A percentile compares a stretch with the other conserved stretches of the same genome.
Conservation (phyloP, 306 rosid species). For the Cercis canadensis region DNA sequence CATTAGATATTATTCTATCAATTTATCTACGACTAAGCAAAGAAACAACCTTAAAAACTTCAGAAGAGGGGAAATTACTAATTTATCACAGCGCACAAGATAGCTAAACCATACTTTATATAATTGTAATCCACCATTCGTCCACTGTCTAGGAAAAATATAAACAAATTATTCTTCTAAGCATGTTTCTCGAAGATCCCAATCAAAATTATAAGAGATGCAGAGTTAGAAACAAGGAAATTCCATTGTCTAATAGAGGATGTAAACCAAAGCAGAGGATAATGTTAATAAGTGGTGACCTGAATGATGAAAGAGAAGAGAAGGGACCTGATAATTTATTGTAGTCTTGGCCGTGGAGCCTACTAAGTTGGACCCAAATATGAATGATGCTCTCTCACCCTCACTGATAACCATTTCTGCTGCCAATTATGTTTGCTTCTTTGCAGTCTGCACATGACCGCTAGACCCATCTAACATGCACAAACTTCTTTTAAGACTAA, state of each 20-base stretch:
- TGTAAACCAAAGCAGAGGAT: constrained; percentile 44
- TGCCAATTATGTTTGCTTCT: constrained; percentile 42
- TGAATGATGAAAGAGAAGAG: constrained; percentile 17
- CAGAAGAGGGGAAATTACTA: no score
- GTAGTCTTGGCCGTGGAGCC: constrained; percentile 39
- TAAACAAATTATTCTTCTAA: not conserved
- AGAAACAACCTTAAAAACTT: no score
- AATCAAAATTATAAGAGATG: not conserved
- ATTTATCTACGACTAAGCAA: no score
- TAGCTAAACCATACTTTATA: not conserved
- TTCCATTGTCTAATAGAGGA: constrained; percentile 27
- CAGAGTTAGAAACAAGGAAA: constrained; percentile 24
- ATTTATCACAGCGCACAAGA: not conserved
- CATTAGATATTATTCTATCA: no score
- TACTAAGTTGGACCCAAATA: constrained; percentile 42
- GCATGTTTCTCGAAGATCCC: constrained; percentile 28
- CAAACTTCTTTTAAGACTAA: not conserved
- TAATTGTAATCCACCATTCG: not conserved
- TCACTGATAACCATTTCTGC: constrained; percentile 18
- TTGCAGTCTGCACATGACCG: constrained; percentile 64
- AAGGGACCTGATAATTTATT: constrained; percentile 29
- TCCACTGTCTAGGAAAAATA: not conserved
- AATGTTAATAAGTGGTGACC: constrained; percentile 43
- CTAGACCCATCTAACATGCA: constrained; percentile 43
- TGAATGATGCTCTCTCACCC: constrained; percentile 42